Conservation (phyloP, 305 asterid species). For the Fraxinus ornus region DNA sequence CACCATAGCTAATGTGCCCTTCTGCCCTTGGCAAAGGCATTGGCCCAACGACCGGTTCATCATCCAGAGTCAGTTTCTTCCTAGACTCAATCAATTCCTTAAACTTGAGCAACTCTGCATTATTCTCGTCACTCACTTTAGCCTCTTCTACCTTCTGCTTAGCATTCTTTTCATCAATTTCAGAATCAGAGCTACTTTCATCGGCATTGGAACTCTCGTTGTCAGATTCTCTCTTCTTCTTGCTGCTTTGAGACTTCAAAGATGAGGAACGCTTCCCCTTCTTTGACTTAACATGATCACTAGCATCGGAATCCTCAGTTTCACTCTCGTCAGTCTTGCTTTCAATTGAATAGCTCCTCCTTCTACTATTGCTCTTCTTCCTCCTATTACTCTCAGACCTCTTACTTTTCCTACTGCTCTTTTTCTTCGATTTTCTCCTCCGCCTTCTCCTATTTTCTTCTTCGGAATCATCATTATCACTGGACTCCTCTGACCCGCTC, state of each 20-base stretch:
- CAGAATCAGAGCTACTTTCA: constrained; percentile 10
- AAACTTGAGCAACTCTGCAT: constrained; percentile 55
- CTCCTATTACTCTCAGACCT: not conserved
- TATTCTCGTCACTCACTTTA: constrained; percentile 34
- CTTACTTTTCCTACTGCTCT: not conserved
- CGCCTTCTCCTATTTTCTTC: not conserved
- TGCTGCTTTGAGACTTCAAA: not conserved
- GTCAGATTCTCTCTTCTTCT: not conserved
- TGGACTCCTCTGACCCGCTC: constrained; percentile 29
- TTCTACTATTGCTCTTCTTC: not conserved
- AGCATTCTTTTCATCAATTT: constrained; percentile 31
- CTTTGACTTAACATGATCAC: not conserved
- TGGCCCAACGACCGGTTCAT: not conserved
- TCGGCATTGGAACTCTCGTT: not conserved
- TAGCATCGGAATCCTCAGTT: not conserved
- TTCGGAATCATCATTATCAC: not conserved
- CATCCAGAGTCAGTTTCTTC: not conserved
- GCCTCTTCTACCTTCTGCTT: constrained; percentile 41
- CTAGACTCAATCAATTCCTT: not conserved
- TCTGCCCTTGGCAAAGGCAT: constrained; percentile 83
- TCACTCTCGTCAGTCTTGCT: not conserved
- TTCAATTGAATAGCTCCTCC: not conserved
- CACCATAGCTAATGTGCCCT: constrained; percentile 97
- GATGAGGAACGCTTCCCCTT: not conserved
- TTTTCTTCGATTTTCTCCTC: not conserved